Percentiles rank a stretch among this genome's conserved stretches.
Conservation (phyloP, 1,139 yeast genomes). For the Yamadazyma trypodendri region DNA sequence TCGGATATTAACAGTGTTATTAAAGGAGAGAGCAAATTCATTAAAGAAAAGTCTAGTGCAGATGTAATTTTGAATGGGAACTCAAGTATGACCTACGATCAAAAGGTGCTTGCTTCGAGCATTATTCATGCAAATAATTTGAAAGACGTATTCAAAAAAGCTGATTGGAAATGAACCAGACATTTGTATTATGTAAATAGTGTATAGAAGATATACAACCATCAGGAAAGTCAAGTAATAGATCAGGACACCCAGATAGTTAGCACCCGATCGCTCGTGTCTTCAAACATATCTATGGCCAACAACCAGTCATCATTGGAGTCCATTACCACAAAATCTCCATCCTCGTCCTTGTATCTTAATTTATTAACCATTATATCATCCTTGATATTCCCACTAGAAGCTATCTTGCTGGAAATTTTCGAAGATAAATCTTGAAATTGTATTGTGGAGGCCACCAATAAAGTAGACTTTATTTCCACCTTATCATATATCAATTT, state of each 20-base stretch:
- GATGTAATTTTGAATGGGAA: slow-evolving; percentile 29
- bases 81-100: slow-evolving; percentile 25
- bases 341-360: slow-evolving; percentile 92
- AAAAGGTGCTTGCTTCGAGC: slow-evolving; percentile 30
- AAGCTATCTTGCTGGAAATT: slow-evolving; percentile 35
- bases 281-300: slow-evolving; percentile 54
- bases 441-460: slow-evolving; percentile 44
- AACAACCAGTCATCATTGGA: slow-evolving; percentile 74
- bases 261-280: slow-evolving; percentile 35
- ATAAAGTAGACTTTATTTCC: slow-evolving; percentile 29
- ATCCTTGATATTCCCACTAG: slow-evolving; percentile 30
- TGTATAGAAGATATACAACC: slow-evolving; percentile 3
- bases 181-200: slow-evolving; percentile 5
- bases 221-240: background rate
- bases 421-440: slow-evolving; percentile 48
- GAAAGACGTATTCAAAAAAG: slow-evolving; percentile 24
- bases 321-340: slow-evolving; percentile 84
- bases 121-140: slow-evolving; percentile 24
- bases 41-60: slow-evolving; percentile 9
- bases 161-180: slow-evolving; percentile 28
- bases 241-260: slow-evolving; percentile 40
- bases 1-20: slow-evolving; percentile 32
- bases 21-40: slow-evolving; percentile 27
- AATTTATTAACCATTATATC: slow-evolving; percentile 50
- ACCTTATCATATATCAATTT: slow-evolving; percentile 52